Conservation (phyloP, 164 flowering plant species). For the Paratinospora sagittata region DNA sequence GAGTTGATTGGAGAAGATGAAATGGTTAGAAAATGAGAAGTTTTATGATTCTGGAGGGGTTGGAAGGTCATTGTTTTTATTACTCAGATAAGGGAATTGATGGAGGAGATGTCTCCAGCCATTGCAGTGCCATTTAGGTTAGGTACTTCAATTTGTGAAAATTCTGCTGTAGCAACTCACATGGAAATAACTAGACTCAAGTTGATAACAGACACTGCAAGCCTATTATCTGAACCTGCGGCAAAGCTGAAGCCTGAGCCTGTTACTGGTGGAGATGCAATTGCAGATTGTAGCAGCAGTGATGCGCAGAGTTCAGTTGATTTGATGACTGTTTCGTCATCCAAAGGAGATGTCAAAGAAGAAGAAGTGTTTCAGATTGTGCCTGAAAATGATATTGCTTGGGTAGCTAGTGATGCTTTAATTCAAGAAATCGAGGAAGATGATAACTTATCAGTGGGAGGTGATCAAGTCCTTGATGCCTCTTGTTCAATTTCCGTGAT, state of each 20-base stretch:
- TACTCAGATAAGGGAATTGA: slow-evolving; percentile 22
- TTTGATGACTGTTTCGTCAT: not conserved
- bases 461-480: slow-evolving; percentile 44
- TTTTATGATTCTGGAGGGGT: slow-evolving; percentile 16
- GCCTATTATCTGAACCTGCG: slow-evolving; percentile 26
- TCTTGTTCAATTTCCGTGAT: slow-evolving; percentile 57
- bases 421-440: slow-evolving; percentile 50
- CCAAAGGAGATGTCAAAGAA: slow-evolving; percentile 14
- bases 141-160: slow-evolving; percentile 35
- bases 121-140: slow-evolving; percentile 46
- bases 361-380: slow-evolving; percentile 27
- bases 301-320: slow-evolving; percentile 7
- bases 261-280: slow-evolving; percentile 15
- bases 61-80: slow-evolving; percentile 7
- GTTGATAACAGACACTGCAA: slow-evolving; percentile 37
- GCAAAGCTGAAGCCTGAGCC: slow-evolving; percentile 14
- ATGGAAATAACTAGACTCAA: slow-evolving; percentile 34
- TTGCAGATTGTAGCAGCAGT: slow-evolving; percentile 11
- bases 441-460: slow-evolving; percentile 47
- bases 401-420: slow-evolving; percentile 28
- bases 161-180: slow-evolving; percentile 6
- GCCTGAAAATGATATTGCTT: slow-evolving; percentile 26
- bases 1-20: slow-evolving; percentile 12
- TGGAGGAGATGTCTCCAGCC: too few relatives aligned
- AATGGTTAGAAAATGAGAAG: slow-evolving; percentile 22